phyloP scores from a whole-genome alignment of 2,329 filamentous ascomycete species.

The Bipolaris victoriae region DNA sequence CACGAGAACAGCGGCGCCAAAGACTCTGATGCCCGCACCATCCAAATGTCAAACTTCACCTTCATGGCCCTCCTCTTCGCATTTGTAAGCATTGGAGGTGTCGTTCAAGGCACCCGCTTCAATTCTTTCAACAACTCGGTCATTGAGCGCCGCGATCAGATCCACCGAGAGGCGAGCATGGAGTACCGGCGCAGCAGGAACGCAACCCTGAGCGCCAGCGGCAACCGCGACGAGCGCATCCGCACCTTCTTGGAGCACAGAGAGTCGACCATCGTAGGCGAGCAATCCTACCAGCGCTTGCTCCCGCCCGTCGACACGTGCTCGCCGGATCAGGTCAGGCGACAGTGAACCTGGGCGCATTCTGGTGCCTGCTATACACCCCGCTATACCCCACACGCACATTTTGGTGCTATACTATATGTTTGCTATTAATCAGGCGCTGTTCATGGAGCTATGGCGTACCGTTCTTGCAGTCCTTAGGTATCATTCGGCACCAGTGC shows the following conservation, averaged over 20 bases:
- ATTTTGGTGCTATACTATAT: constrained; percentile 18
- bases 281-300: constrained; percentile 55
- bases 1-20: constrained; percentile 37
- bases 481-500: constrained; percentile 27
- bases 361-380: constrained; percentile 12
- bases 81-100: constrained; percentile 71
- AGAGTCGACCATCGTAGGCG: constrained; percentile 49
- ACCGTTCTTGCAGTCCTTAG: constrained; percentile 21
- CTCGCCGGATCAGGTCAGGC: constrained; percentile 50
- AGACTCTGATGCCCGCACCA: constrained; percentile 53
- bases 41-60: constrained; percentile 77
- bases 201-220: constrained; percentile 54
- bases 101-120: constrained; percentile 74
- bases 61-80: constrained; percentile 77
- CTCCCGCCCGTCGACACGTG: constrained; percentile 56
- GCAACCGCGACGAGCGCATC: constrained; percentile 64
- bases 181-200: constrained; percentile 63
- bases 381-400: constrained; percentile 13
- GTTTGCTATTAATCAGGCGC: constrained; percentile 8
- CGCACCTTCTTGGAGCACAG: constrained; percentile 72
- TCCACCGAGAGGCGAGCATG: constrained; percentile 70
- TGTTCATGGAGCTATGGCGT: constrained; percentile 23
- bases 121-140: constrained; percentile 66
- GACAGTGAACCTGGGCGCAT: constrained; percentile 29
- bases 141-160: constrained; percentile 69